Conservation (phyloP, 1,284 basidiomycete genomes). For the Fomitiporia mediterranea region DNA sequence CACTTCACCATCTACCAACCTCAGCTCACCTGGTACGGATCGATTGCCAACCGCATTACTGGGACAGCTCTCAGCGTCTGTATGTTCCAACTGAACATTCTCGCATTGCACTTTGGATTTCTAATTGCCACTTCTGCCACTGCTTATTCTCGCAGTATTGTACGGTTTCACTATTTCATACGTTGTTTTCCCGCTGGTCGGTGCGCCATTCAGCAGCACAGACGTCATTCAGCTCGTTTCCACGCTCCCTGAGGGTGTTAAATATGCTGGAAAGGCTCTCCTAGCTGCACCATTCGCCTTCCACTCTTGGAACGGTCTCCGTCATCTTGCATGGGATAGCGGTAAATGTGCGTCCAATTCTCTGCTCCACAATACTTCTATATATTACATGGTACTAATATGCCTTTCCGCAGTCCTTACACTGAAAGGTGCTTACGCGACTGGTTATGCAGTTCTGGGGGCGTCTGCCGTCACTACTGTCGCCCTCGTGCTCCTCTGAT, state of each 20-base stretch:
- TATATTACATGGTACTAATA: conserved; percentile 11
- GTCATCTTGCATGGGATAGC: conserved; percentile 91
- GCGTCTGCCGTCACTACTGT: conserved; percentile 73
- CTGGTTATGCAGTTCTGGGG: conserved; percentile 83
- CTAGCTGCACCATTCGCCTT: conserved; percentile 85
- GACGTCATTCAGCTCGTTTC: conserved; percentile 73
- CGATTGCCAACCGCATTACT: conserved; percentile 83
- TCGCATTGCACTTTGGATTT: not conserved
- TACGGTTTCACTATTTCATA: conserved; percentile 90
- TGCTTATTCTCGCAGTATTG: conserved; percentile 49
- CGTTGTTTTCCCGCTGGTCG: conserved; percentile 72
- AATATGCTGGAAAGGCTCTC: conserved; percentile 70
- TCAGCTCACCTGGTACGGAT: conserved; percentile 85
- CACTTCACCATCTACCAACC: conserved; percentile 97
- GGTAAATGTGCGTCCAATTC: conserved; percentile 69
- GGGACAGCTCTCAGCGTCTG: conserved; percentile 76
- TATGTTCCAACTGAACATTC: conserved; percentile 37
- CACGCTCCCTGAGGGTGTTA: conserved; percentile 66
- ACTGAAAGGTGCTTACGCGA: conserved; percentile 72
- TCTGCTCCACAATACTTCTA: conserved; percentile 2
- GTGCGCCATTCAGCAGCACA: conserved; percentile 64
- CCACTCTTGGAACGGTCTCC: conserved; percentile 88
- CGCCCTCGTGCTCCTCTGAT: conserved; percentile 52
- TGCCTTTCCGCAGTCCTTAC: conserved; percentile 55
- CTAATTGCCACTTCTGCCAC: conserved; percentile 4